Percentiles rank a stretch among this genome's conserved stretches.
phyloP scores from a whole-genome alignment of 495 filamentous ascomycete species.

The Penicillium canescens region DNA sequence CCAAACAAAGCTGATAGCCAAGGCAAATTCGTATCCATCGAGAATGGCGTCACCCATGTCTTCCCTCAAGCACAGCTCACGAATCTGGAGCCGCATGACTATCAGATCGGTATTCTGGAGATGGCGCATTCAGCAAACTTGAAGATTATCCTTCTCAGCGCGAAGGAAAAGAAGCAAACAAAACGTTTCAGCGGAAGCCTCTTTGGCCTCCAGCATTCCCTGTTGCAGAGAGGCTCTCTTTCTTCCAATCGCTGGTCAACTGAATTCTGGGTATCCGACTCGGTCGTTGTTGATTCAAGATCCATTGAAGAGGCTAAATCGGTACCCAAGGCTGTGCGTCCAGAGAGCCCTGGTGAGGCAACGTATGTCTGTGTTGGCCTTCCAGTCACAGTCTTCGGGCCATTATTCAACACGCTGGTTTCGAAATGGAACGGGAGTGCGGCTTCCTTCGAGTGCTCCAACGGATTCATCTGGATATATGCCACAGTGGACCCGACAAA shows the following conservation, averaged over 20 bases:
- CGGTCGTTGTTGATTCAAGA: conserved; percentile 6
- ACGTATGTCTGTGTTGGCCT: background rate
- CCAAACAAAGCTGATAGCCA: too few species aligned
- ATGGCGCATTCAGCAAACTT: background rate
- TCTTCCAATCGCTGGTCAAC: conserved; percentile 4
- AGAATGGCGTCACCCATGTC: background rate
- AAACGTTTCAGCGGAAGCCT: background rate
- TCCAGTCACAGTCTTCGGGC: background rate
- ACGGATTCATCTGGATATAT: conserved; percentile 9
- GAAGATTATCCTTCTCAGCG: conserved; percentile 5
- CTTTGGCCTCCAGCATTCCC: conserved; percentile 1
- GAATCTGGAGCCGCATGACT: background rate
- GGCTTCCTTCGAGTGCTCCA: conserved; percentile 5
- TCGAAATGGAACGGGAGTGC: conserved; percentile 4
- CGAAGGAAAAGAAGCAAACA: background rate
- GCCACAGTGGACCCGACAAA: conserved; percentile 1
- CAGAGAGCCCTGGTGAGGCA: conserved; percentile 1
- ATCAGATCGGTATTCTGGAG: conserved; percentile 2
- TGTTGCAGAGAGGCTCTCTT: background rate
- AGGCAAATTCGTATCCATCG: background rate
- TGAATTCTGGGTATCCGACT: conserved; percentile 6
- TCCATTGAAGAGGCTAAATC: conserved; percentile 2
- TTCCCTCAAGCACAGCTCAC: conserved; percentile 2
- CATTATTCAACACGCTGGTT: conserved; percentile 10
- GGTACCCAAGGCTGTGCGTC: background rate